phyloP scores from a whole-genome alignment of 306 rosid species.

The Trifolium dubium region DNA sequence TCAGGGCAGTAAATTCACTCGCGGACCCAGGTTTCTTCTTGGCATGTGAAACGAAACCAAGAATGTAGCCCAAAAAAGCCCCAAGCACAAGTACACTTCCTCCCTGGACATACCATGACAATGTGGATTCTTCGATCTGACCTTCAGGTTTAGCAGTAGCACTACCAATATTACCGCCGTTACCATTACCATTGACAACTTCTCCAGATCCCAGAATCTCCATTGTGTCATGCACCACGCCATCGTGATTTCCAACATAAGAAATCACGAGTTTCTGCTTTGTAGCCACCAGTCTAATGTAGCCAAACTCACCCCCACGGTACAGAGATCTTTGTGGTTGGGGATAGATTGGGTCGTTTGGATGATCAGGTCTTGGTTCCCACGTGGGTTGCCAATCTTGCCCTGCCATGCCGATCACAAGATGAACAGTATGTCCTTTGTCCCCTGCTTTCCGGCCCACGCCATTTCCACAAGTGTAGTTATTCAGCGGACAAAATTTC shows the following conservation, averaged over 20 bases:
- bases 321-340: slow-evolving; percentile 75
- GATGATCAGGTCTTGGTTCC: slow-evolving; percentile 76
- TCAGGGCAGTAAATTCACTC: slow-evolving; percentile 70
- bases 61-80: slow-evolving; percentile 71
- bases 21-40: slow-evolving; percentile 50
- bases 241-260: slow-evolving; percentile 85
- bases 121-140: slow-evolving; percentile 42
- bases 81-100: slow-evolving; percentile 75
- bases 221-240: slow-evolving; percentile 69
- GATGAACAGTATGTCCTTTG: slow-evolving; percentile 64
- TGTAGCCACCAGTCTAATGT: slow-evolving; percentile 78
- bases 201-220: slow-evolving; percentile 73
- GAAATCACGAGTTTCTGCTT: slow-evolving; percentile 68
- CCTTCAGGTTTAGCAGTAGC: slow-evolving; percentile 32
- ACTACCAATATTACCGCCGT: slow-evolving; percentile 3
- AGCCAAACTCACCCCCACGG: slow-evolving; percentile 92
- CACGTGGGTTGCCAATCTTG: slow-evolving; percentile 92
- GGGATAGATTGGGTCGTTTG: slow-evolving; percentile 71
- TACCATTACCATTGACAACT: slow-evolving; percentile 48
- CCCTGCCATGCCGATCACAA: slow-evolving; percentile 96
- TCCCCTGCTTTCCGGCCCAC: slow-evolving; percentile 45
- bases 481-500: slow-evolving; percentile 79
- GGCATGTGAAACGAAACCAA: slow-evolving; percentile 66
- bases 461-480: slow-evolving; percentile 72
- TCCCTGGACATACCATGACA: slow-evolving; percentile 66